Evolutionary conservation across 139 green algal genomes (phyloP).

Genomic region (Haematococcus sp.): DNA sequence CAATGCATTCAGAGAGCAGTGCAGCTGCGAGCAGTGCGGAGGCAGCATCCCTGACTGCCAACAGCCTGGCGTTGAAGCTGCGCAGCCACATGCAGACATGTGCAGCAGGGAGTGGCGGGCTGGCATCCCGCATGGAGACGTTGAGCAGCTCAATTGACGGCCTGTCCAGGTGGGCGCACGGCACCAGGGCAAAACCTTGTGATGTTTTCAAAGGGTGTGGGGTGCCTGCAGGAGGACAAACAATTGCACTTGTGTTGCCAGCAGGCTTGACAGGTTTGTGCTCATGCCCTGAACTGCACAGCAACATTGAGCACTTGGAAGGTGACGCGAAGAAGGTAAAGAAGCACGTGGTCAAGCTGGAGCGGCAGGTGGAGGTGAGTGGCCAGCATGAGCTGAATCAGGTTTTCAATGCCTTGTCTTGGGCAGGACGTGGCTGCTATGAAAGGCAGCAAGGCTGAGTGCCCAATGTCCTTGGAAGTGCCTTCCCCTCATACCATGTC

Average conservation of each 20-base stretch:
- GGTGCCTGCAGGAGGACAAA: too few species aligned
- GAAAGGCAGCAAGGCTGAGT: too few species aligned
- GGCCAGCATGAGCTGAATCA: neutral
- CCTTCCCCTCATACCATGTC: too few species aligned
- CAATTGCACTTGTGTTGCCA: too few species aligned
- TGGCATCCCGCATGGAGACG: neutral
- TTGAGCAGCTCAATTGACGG: neutral
- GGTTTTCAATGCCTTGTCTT: too few species aligned
- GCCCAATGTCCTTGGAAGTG: too few species aligned
- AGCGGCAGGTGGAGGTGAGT: conserved; percentile 2
- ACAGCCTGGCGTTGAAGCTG: conserved; percentile 8
- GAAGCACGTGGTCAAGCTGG: conserved; percentile 8
- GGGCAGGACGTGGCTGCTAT: too few species aligned
- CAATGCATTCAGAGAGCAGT: neutral
- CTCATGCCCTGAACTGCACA: neutral
- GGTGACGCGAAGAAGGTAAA: neutral
- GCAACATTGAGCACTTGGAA: conserved; percentile 5
- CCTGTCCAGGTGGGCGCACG: neutral
- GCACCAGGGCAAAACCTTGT: too few species aligned
- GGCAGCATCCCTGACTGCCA: neutral
- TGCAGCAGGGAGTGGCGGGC: neutral
- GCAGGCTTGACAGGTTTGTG: too few species aligned
- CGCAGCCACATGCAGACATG: neutral
- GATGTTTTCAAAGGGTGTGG: too few species aligned
- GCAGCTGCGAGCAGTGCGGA: neutral